Evolutionary conservation across 352 stramenopile genomes (phyloP), one percentile per base, ranked within the genome.

Genomic region (Peronosclerospora sorghi): DNA sequence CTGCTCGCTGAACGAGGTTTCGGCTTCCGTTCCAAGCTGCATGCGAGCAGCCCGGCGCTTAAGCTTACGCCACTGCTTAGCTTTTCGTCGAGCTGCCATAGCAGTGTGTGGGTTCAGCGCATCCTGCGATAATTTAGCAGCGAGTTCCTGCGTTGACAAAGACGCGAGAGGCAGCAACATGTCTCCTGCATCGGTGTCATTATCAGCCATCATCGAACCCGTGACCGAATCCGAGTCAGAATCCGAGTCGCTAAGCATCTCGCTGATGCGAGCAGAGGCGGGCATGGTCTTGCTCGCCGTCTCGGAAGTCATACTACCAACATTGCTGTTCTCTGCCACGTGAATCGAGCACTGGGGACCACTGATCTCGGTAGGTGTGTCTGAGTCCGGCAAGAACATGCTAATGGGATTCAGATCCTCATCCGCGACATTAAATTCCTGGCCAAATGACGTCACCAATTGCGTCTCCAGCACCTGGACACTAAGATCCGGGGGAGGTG

Each of bases 11-110:
- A 88, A 68, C 28, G 62, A 67, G 27, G 34, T 63, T 59, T 86
- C 76, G 5, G 63, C 55, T 4, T 63, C 60, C 0, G 56, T 41
- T 32, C 68, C 65, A n/a, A 86, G 59, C 29, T 84, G 68, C 42
- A 83, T 70, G 1, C 64, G 59, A 17, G 65, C 65, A n/a, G 68
- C 65, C 18, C 70, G 69, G 4, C 75, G 70, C 47, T 88, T 88
- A 17, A 84, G 67, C 45, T 88, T 88, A 30, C 75, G 70, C 72
- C 70, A 79, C 28, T 76, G 62, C 42, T 88, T 88, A 20, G 75
- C 75, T 38, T 79, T 83, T 18, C 73, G 62, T 43, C 73, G 59
- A 28, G 69, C 70, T 10, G 68, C 45, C 46, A 69, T 47, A 2
- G 75, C 72, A 13, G 72, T 74, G 45, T 69, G 62, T 26, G 70